Percentiles rank a stretch among this genome's conserved stretches.
Conservation (phyloP, 306 rosid genomes). For the Benincasa hispida region DNA sequence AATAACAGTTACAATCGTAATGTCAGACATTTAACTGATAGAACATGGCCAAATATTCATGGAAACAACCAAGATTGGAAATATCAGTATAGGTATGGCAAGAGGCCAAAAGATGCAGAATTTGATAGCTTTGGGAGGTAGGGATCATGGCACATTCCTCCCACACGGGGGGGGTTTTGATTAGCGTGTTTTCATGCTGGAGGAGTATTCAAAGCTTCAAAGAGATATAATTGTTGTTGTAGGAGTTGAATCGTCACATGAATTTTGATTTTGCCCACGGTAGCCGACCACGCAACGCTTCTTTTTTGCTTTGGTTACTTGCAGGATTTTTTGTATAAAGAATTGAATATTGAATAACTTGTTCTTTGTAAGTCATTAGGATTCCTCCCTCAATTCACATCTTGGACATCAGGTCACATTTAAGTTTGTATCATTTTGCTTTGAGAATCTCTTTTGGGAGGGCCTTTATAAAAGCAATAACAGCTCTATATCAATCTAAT, state of each 20-base stretch:
- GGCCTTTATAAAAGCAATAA: neutral
- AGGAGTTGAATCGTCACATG: constrained; percentile 11
- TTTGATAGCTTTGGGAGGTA: constrained; percentile 17
- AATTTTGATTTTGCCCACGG: neutral
- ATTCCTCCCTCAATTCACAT: neutral
- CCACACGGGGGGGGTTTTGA: constrained; percentile 23
- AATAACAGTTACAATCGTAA: constrained; percentile 15
- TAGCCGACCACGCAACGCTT: neutral
- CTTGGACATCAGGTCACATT: neutral
- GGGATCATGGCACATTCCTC: constrained; percentile 21
- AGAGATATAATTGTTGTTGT: constrained; percentile 23
- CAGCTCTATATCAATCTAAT: neutral
- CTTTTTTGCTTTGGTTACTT: neutral
- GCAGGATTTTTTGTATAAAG: neutral
- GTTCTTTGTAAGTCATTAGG: neutral
- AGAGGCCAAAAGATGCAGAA: constrained; percentile 24
- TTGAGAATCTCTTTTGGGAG: neutral
- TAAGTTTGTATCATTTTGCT: constrained; percentile 2
- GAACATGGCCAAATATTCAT: constrained; percentile 24
- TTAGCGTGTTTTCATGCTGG: constrained; percentile 9
- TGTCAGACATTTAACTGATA: constrained; percentile 16
- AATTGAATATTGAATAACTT: neutral
- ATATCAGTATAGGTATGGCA: constrained; percentile 15
- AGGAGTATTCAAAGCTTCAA: constrained; percentile 26
- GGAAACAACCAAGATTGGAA: constrained; percentile 25